Conservation (phyloP, 768 basidiomycete species). For the Xerocomellus chrysenteron region DNA sequence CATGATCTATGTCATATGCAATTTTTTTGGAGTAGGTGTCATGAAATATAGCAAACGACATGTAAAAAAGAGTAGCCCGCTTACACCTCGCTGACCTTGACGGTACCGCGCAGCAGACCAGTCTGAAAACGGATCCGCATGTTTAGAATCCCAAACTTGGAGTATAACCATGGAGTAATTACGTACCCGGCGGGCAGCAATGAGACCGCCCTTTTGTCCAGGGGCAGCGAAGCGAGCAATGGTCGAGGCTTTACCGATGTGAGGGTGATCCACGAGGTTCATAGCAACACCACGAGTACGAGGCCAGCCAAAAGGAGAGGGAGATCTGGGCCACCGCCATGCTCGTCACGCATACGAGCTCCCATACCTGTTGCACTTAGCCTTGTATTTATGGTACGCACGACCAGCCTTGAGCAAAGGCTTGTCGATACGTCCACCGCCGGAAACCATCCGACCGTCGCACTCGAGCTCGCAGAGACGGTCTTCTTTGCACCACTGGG, state of each 20-base stretch:
- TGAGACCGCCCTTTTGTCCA: slow-evolving; percentile 99
- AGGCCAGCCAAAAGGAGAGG: slow-evolving; percentile 65
- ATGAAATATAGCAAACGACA: not conserved
- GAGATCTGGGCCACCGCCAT: not conserved
- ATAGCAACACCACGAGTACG: slow-evolving; percentile 99
- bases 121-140: slow-evolving; percentile 46
- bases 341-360: not conserved
- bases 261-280: slow-evolving; percentile 97
- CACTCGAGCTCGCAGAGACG: slow-evolving; percentile 77
- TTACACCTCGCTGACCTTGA: slow-evolving; percentile 95
- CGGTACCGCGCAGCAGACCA: slow-evolving; percentile 97
- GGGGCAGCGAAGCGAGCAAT: slow-evolving; percentile 94
- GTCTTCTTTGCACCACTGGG: slow-evolving; percentile 98
- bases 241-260: slow-evolving; percentile 99
- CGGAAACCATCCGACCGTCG: slow-evolving; percentile 98
- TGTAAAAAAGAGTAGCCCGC: slow-evolving; percentile 16
- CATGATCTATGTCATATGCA: too few species aligned
- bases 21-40: too few species aligned
- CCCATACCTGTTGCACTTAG: slow-evolving; percentile 93
- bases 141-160: slow-evolving; percentile 1
- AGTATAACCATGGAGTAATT: not conserved
- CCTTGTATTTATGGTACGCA: slow-evolving; percentile 94
- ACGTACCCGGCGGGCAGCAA: slow-evolving; percentile 90
- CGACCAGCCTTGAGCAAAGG: slow-evolving; percentile 98
- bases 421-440: slow-evolving; percentile 99